These are phyloP conservation scores for Gillenia trifoliata DNA, from an alignment of 306 rosid genomes.

Conservation along the genomic window DNA sequence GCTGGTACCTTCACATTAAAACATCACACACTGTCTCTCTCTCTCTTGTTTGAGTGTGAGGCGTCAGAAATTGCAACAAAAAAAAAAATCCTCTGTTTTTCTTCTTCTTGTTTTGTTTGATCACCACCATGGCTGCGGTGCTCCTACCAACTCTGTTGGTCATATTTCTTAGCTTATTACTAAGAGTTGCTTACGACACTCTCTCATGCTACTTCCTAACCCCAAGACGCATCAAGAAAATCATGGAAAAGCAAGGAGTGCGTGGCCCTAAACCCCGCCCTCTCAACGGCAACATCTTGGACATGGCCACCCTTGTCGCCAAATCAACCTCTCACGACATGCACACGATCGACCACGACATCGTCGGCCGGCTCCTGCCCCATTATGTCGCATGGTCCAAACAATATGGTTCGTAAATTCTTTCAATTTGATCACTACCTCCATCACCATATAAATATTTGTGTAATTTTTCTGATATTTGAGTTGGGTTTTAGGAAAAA, in stretches of 20 bases:
- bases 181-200: constrained; percentile 42
- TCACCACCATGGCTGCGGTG: constrained; percentile 31
- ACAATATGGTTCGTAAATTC: constrained; percentile 46
- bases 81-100: not conserved
- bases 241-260: constrained; percentile 87
- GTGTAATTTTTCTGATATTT: not conserved
- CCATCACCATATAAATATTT: not conserved
- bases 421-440: not conserved
- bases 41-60: not conserved
- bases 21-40: not conserved
- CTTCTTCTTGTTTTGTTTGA: not conserved
- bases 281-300: constrained; percentile 69
- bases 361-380: constrained; percentile 78
- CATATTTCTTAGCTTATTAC: constrained; percentile 27
- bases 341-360: constrained; percentile 67
- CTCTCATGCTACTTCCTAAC: constrained; percentile 56
- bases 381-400: constrained; percentile 76
- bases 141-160: constrained; percentile 31
- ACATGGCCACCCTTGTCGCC: constrained; percentile 55
- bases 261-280: constrained; percentile 70
- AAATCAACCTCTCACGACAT: constrained; percentile 68
- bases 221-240: constrained; percentile 63
- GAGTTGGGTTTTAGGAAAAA: constrained; percentile 22
- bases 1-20: not conserved
- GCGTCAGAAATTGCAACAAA: too few relatives aligned